Conservation (phyloP, 345 rosid genomes). For the Theobroma cacao region DNA sequence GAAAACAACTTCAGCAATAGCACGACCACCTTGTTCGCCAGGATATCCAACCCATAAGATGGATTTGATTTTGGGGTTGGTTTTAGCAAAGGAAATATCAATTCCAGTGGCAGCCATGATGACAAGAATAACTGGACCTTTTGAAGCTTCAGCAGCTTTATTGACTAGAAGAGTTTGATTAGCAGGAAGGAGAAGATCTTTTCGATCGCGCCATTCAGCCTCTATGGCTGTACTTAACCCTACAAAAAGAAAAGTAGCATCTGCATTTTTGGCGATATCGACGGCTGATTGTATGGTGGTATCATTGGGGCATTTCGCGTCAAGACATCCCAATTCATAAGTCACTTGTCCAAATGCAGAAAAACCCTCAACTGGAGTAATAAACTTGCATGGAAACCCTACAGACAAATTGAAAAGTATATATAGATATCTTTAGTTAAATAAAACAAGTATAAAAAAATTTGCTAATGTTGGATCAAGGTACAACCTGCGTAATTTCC, state of each 20-base stretch:
- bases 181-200: conserved; percentile 42
- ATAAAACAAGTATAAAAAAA: no score
- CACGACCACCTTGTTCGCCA: no score
- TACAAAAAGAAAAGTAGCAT: conserved; percentile 39
- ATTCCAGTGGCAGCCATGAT: conserved; percentile 45
- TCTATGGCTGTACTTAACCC: conserved; percentile 35
- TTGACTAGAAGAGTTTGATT: conserved; percentile 33
- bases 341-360: conserved; percentile 18
- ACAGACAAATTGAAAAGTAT: neutral
- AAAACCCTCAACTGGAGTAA: conserved; percentile 36
- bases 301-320: conserved; percentile 28
- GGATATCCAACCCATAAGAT: conserved; percentile 59
- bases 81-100: conserved; percentile 38
- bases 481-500: conserved; percentile 47
- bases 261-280: conserved; percentile 29
- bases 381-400: conserved; percentile 38
- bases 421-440: no score
- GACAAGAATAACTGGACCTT: no score
- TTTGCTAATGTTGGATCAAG: no score
- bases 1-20: conserved; percentile 47
- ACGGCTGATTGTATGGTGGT: conserved; percentile 23
- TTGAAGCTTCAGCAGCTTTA: conserved; percentile 29
- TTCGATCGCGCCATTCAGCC: conserved; percentile 40
- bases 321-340: conserved; percentile 31
- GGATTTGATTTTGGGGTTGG: conserved; percentile 20